Conservation (phyloP, 2,329 filamentous ascomycete species). For the Seiridium unicorne region DNA sequence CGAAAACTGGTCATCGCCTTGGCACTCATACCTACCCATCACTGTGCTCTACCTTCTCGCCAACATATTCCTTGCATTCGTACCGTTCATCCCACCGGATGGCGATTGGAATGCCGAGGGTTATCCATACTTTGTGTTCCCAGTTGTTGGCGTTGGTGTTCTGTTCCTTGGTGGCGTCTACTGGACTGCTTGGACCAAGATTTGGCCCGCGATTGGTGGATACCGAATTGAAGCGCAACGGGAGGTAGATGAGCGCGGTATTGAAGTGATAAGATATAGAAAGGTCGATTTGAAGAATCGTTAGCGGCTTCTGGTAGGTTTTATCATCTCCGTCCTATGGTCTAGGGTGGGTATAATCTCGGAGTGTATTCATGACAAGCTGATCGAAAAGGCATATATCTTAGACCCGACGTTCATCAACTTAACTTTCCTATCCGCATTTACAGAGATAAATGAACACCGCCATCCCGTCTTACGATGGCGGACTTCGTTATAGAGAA, state of each 20-base stretch:
- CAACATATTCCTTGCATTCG: conserved; percentile 51
- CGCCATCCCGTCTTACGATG: no score
- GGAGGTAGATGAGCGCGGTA: conserved; percentile 33
- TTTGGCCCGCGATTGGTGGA: conserved; percentile 46
- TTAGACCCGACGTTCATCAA: no score
- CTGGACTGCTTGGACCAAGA: conserved; percentile 51
- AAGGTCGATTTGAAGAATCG: conserved; percentile 15
- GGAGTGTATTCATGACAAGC: no score
- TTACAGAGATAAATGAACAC: no score
- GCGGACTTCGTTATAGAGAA: no score
- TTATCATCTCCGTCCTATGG: no score
- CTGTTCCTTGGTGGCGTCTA: conserved; percentile 49
- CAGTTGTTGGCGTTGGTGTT: conserved; percentile 52
- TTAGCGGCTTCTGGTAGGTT: background rate
- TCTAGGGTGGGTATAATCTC: background rate
- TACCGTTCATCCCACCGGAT: conserved; percentile 54
- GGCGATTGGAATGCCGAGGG: conserved; percentile 44
- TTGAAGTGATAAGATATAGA: conserved; percentile 25
- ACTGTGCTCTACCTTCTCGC: conserved; percentile 46
- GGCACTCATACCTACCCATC: conserved; percentile 48
- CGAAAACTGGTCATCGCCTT: conserved; percentile 53
- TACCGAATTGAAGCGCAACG: conserved; percentile 47
- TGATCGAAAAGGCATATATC: no score
- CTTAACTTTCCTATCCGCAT: no score
- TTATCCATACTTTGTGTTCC: conserved; percentile 57